Evolutionary conservation across 371 early-diverging fungal species (phyloP), one percentile per base, ranked within the genome.

Genomic region (Syncephalastrum monosporum): DNA sequence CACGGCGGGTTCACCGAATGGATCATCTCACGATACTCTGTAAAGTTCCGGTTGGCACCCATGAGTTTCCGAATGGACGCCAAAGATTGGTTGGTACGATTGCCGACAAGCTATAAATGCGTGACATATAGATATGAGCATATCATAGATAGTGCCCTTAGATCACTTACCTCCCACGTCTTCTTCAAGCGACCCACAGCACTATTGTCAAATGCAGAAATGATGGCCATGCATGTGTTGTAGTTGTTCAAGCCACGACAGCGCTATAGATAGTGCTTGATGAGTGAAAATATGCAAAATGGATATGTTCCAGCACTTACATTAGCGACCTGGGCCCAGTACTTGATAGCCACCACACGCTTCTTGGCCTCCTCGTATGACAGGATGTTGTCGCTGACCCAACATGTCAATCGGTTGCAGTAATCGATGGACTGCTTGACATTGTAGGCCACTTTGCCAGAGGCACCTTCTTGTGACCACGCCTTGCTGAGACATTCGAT

Each of bases 1-100:
- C 93, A 92, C 0, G 97, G 96, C 47, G 95, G 95, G 61, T 89
- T 90, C 59, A 86, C 87, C 5, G 85, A 82, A 60, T 91, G 90
- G 45, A 96, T 74, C 53, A 89, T 82, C 23, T 90, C 87, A 55
- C 96, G 90, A 67, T 96, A 96, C 45, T 81, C 83, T n/a, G 83
- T 72, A 69, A 91, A 95, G 67, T 94, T 96, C 61, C 86, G 85
- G 60, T 84, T 83, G n/a, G 91, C 82, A 52, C 85, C 84, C 86
- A 93, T 90, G 29, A 90, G 64, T 53, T 65, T 83, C 64, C 64
- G 88, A 61, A 61, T 74, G 25, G 71, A 63, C 15, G 63, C 56
- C 1, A 83, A 59, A 1, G 72, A 62, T 59, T 81, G 81, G 44
- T 78, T 77, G 13, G 78, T 75, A 55, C 81, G 60, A 47, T 53